A percentile compares a stretch with the other conserved stretches of the same genome.
Evolutionary conservation across 2,329 filamentous ascomycete species (phyloP).

Genomic region (Zymoseptoria crescenta): DNA sequence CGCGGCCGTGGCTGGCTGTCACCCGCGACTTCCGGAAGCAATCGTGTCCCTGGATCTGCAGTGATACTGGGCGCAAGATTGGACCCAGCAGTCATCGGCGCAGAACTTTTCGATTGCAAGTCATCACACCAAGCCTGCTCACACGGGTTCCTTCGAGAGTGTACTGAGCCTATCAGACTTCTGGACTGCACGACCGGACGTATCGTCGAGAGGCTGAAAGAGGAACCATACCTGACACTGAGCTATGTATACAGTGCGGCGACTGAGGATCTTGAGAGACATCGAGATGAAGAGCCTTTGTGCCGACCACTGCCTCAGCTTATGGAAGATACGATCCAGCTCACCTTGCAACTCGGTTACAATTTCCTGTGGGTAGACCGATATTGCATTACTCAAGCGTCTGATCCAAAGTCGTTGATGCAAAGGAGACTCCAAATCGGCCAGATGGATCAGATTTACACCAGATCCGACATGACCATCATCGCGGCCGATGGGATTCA

Average conservation of each 20-base stretch:
- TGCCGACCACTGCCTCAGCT: background rate
- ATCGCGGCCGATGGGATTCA: background rate
- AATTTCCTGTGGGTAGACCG: background rate
- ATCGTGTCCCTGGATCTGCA: background rate
- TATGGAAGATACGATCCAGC: background rate
- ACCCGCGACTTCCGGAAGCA: background rate
- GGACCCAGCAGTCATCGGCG: background rate
- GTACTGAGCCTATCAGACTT: background rate
- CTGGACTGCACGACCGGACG: background rate
- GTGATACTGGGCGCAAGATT: background rate
- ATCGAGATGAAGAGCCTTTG: slow-evolving; percentile 1
- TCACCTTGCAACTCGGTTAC: background rate
- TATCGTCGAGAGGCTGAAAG: background rate
- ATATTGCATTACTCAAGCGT: background rate
- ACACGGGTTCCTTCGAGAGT: background rate
- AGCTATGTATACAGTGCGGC: background rate
- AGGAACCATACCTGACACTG: background rate
- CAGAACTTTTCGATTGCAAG: background rate
- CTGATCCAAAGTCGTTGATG: background rate
- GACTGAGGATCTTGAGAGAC: background rate
- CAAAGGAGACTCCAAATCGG: background rate
- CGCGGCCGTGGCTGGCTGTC: background rate
- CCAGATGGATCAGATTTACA: background rate
- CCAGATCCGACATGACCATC: background rate
- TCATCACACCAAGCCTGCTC: background rate